phyloP scores from a whole-genome alignment of 2,329 filamentous ascomycete genomes.

The Stagonosporopsis chrysanthemi region DNA sequence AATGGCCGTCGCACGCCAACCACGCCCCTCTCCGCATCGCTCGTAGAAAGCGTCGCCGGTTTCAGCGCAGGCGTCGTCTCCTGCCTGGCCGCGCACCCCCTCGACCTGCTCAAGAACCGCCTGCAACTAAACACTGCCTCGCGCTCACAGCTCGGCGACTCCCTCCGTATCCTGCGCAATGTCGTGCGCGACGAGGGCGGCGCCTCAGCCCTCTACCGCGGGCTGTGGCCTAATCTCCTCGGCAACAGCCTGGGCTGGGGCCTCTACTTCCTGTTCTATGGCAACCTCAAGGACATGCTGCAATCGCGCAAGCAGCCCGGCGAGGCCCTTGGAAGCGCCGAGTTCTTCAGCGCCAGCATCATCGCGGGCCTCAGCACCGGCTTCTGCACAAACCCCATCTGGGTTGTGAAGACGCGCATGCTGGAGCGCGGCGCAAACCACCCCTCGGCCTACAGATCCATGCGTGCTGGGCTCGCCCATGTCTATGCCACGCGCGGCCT shows the following conservation, averaged over 20 bases:
- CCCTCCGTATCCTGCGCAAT: constrained; percentile 60
- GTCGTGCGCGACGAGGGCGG: constrained; percentile 64
- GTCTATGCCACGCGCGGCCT: constrained; percentile 76
- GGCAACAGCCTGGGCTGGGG: constrained; percentile 93
- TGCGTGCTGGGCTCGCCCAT: constrained; percentile 72
- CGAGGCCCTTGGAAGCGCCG: constrained; percentile 63
- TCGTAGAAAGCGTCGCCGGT: constrained; percentile 88
- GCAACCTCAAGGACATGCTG: constrained; percentile 65
- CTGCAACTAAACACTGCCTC: constrained; percentile 69
- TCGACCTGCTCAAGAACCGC: constrained; percentile 96
- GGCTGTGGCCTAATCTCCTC: constrained; percentile 86
- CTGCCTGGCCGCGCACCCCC: constrained; percentile 86
- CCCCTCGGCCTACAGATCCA: constrained; percentile 80
- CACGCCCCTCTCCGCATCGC: constrained; percentile 65
- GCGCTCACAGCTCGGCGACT: constrained; percentile 59
- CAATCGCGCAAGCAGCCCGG: constrained; percentile 50
- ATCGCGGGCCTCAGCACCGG: constrained; percentile 74
- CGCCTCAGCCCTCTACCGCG: constrained; percentile 80
- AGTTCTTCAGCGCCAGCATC: constrained; percentile 83
- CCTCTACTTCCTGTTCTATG: constrained; percentile 84
- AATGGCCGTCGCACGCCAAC: constrained; percentile 47
- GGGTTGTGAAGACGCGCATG: constrained; percentile 99
- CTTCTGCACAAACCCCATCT: constrained; percentile 89
- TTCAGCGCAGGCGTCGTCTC: constrained; percentile 87
- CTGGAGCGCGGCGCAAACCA: constrained; percentile 79